A percentile compares a stretch with the other conserved stretches of the same genome.
phyloP scores from a whole-genome alignment of 768 basidiomycete genomes.

The Lactarius sanguifluus region DNA sequence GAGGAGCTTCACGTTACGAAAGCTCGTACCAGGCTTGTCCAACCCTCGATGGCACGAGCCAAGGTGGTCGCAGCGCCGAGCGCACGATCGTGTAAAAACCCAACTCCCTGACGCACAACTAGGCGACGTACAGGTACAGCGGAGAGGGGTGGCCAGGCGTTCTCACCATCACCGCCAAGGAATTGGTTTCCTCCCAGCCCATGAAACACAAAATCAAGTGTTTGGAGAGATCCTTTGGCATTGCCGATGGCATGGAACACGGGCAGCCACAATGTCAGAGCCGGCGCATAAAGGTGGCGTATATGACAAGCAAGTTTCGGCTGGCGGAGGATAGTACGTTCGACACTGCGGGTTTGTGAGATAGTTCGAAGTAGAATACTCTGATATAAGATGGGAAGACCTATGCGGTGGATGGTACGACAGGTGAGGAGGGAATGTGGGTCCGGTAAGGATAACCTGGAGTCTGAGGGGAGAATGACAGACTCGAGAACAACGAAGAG shows the following conservation, averaged over 20 bases:
- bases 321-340: slow-evolving; percentile 6
- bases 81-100: neutral
- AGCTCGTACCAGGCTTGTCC: slow-evolving; percentile 22
- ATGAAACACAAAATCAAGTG: slow-evolving; percentile 16
- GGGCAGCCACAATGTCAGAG: neutral
- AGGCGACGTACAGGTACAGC: slow-evolving; percentile 16
- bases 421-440: slow-evolving; percentile 13
- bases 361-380: slow-evolving; percentile 6
- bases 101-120: slow-evolving; percentile 9
- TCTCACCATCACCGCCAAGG: neutral
- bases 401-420: slow-evolving; percentile 19
- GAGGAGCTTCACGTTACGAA: neutral
- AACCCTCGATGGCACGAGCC: slow-evolving; percentile 14
- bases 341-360: neutral
- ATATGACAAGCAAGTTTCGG: slow-evolving; percentile 18
- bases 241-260: slow-evolving; percentile 17
- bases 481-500: slow-evolving; percentile 13
- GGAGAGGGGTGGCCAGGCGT: slow-evolving; percentile 1
- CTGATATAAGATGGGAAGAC: slow-evolving; percentile 21
- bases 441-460: slow-evolving; percentile 1
- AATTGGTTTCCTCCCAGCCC: neutral
- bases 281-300: slow-evolving; percentile 13
- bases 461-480: slow-evolving; percentile 1
- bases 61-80: neutral
- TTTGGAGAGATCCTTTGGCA: slow-evolving; percentile 21